Conservation (phyloP, 495 filamentous ascomycete genomes). For the Xylaria sp. region DNA sequence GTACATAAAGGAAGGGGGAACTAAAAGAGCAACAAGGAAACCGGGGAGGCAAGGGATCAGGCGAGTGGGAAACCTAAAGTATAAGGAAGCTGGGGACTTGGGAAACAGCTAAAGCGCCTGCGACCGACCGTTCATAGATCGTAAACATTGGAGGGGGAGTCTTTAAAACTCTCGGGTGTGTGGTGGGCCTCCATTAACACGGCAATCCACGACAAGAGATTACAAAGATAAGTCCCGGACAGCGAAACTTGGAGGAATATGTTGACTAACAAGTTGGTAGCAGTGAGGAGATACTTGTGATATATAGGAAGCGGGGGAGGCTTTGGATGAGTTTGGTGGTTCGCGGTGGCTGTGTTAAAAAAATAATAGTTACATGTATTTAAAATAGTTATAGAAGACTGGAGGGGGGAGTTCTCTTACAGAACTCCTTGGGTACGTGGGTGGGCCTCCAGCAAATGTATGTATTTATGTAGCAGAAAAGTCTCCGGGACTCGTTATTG, state of each 20-base stretch:
- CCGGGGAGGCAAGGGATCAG: not conserved
- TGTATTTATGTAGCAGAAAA: not conserved
- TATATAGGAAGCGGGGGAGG: too few relatives aligned
- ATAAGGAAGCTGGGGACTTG: not conserved
- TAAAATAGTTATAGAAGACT: not conserved
- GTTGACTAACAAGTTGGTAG: not conserved
- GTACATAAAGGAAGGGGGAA: too few relatives aligned
- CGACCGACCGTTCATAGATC: too few relatives aligned
- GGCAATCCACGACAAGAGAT: not conserved
- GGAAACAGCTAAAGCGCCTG: too few relatives aligned
- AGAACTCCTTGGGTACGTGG: not conserved
- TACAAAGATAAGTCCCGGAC: not conserved
- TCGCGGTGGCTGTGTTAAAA: too few relatives aligned
- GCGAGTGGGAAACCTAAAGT: not conserved
- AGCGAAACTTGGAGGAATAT: not conserved
- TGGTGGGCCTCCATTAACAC: not conserved
- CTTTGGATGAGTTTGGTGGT: not conserved
- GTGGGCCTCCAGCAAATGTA: slow-evolving; percentile 1
- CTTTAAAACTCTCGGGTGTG: not conserved
- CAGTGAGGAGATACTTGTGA: not conserved
- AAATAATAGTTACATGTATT: not conserved
- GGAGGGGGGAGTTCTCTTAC: not conserved
- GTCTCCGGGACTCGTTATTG: too few relatives aligned
- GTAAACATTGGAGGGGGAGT: not conserved
- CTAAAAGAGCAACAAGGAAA: not conserved